phyloP scores from a whole-genome alignment of 352 stramenopile genomes.

The Globisporangium spiculum region DNA sequence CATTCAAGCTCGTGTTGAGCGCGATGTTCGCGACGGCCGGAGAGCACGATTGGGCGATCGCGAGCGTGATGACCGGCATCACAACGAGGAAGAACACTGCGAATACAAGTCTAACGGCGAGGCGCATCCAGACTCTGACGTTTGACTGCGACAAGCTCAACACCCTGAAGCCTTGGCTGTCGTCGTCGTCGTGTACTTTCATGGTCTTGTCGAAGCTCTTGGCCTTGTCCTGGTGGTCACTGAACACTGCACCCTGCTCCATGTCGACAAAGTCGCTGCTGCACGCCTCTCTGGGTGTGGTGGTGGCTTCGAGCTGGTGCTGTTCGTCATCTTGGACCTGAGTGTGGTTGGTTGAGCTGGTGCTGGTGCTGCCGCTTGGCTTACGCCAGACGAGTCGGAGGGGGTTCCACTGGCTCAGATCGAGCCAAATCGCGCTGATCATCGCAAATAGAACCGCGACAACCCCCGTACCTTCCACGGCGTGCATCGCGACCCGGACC shows the following conservation, averaged over 20 bases:
- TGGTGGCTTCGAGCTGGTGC: too few relatives aligned
- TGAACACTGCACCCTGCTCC: too few relatives aligned
- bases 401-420: conserved; percentile 32
- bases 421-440: conserved; percentile 18
- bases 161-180: too few relatives aligned
- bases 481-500: conserved; percentile 16
- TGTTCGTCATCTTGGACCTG: background rate
- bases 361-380: too few relatives aligned
- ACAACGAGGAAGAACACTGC: too few relatives aligned
- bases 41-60: conserved; percentile 17
- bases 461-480: conserved; percentile 10
- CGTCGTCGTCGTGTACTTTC: background rate
- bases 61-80: conserved; percentile 19
- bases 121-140: background rate
- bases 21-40: conserved; percentile 29
- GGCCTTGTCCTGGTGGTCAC: too few relatives aligned
- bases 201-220: too few relatives aligned
- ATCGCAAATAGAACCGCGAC: conserved; percentile 24
- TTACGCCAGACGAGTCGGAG: background rate
- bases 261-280: too few relatives aligned
- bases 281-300: too few relatives aligned
- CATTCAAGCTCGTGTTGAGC: conserved; percentile 42
- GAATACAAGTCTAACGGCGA: background rate
- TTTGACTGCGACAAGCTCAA: too few relatives aligned
- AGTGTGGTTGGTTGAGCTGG: too few relatives aligned